phyloP scores from a whole-genome alignment of 441 rosid genomes.

The Syzygium malaccense region DNA sequence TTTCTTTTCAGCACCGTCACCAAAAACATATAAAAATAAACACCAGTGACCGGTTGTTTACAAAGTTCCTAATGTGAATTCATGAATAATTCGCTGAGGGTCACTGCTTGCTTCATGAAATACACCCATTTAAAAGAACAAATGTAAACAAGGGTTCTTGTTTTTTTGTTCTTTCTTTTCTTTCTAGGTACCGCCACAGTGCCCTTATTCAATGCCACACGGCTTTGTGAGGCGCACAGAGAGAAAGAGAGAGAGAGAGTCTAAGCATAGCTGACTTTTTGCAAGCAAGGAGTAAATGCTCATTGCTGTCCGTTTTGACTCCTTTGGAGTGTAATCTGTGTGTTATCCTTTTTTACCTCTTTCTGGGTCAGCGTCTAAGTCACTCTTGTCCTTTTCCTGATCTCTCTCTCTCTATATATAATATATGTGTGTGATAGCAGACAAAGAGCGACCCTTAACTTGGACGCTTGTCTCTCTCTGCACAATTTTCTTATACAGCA shows the following conservation, averaged over 20 bases:
- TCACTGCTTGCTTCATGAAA: neutral
- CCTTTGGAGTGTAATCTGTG: conserved; percentile 7
- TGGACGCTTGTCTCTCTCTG: conserved; percentile 25
- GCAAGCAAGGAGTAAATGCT: conserved; percentile 55
- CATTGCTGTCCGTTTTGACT: conserved; percentile 59
- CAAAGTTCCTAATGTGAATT: neutral
- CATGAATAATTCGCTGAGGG: neutral
- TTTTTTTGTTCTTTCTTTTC: neutral
- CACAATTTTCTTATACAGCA: no score
- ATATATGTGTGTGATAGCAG: conserved; percentile 20
- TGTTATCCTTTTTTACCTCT: conserved; percentile 16
- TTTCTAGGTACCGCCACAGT: conserved; percentile 17
- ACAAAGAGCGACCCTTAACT: conserved; percentile 1
- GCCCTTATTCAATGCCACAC: conserved; percentile 27
- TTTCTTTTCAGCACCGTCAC: neutral
- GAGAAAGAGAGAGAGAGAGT: conserved; percentile 22
- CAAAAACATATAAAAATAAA: neutral
- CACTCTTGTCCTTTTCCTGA: neutral
- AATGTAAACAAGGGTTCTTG: neutral
- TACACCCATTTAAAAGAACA: neutral
- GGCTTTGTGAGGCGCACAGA: conserved; percentile 12
- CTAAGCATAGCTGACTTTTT: conserved; percentile 50
- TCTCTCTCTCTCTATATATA: neutral
- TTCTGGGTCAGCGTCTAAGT: conserved; percentile 24
- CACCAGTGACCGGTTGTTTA: neutral